These are phyloP conservation scores for Cupressus sempervirens DNA, from an alignment of 75 land plant genomes.

Conservation along the genomic window DNA sequence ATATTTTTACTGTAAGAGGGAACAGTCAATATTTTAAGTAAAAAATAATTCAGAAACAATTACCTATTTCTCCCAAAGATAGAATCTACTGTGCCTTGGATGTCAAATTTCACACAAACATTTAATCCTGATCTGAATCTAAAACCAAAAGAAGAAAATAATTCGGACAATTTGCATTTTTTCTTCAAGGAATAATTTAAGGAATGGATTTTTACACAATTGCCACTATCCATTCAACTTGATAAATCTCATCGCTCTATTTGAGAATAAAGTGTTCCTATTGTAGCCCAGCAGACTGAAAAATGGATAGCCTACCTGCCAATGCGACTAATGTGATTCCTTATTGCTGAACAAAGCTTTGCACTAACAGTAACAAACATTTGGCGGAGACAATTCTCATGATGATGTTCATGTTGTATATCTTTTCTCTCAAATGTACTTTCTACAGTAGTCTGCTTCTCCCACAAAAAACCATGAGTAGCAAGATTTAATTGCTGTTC, in stretches of 20 bases:
- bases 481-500: slow-evolving; percentile 28
- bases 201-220: neutral
- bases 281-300: neutral
- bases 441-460: neutral
- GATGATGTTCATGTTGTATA: neutral
- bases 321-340: slow-evolving; percentile 34
- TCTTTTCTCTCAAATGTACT: neutral
- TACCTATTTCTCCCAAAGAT: neutral
- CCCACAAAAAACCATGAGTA: slow-evolving; percentile 15
- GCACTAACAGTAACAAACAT: slow-evolving; percentile 68
- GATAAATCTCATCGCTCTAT: neutral
- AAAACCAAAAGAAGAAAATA: neutral
- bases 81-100: neutral
- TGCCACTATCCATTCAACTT: neutral
- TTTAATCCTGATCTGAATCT: neutral
- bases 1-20: neutral
- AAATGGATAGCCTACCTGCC: slow-evolving; percentile 29
- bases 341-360: slow-evolving; percentile 58
- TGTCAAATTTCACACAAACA: neutral
- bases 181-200: neutral
- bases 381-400: slow-evolving; percentile 27
- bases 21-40: neutral
- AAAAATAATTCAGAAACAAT: neutral
- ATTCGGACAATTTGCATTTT: neutral
- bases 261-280: neutral